phyloP scores from a whole-genome alignment of 2,329 filamentous ascomycete genomes.

The Ascochyta clinopodiicola region DNA sequence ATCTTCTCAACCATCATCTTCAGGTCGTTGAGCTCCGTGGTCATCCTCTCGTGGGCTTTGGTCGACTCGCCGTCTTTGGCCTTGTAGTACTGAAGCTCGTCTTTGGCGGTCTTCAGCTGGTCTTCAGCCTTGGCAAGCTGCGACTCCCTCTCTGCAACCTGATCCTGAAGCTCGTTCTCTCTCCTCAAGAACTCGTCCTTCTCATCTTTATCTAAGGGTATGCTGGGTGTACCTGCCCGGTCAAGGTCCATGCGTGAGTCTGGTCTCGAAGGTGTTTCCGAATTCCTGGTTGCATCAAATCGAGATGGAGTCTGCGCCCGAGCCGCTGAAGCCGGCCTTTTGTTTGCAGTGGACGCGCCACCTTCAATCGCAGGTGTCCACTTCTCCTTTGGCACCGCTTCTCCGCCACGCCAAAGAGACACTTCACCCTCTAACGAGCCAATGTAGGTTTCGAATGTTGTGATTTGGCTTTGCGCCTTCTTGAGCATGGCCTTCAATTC shows the following conservation, averaged over 20 bases:
- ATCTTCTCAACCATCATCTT: conserved; percentile 97
- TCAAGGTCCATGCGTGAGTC: conserved; percentile 74
- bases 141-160: conserved; percentile 90
- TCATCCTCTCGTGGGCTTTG: conserved; percentile 89
- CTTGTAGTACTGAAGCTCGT: conserved; percentile 84
- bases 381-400: conserved; percentile 83
- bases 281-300: conserved; percentile 56
- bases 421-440: conserved; percentile 83
- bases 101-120: conserved; percentile 79
- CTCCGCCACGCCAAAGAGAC: conserved; percentile 84
- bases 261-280: conserved; percentile 57
- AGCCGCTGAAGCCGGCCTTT: conserved; percentile 57
- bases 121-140: conserved; percentile 81
- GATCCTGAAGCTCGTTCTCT: conserved; percentile 97
- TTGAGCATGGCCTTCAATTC: conserved; percentile 93
- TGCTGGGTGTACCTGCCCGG: conserved; percentile 82
- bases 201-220: conserved; percentile 93
- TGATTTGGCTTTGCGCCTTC: conserved; percentile 89
- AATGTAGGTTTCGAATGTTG: conserved; percentile 87
- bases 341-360: conserved; percentile 58
- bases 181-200: conserved; percentile 92
- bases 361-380: conserved; percentile 75
- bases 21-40: conserved; percentile 85
- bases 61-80: conserved; percentile 82
- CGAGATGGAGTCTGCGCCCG: conserved; percentile 68